Conservation (phyloP, 352 stramenopile genomes). For the Globisporangium acanthophoron region DNA sequence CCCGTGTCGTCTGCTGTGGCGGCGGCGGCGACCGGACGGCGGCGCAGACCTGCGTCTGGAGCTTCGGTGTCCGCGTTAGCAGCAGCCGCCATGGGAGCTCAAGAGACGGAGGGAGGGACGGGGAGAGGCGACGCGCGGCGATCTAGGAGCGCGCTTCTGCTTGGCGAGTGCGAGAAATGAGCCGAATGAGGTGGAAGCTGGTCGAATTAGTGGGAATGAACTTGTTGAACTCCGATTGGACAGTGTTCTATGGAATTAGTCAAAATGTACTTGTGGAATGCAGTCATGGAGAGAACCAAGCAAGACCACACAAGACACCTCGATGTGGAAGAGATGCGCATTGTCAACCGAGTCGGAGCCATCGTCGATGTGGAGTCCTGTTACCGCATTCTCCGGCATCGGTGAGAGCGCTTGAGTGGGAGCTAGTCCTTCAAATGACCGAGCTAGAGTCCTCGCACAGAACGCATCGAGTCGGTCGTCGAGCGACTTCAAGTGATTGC, state of each 20-base stretch:
- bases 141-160: no score
- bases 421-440: not conserved
- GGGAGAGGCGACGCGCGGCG: not conserved
- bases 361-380: not conserved
- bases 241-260: no score
- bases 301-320: no score
- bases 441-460: not conserved
- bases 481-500: not conserved
- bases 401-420: not conserved
- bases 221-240: no score
- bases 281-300: not conserved
- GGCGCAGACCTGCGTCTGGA: slow-evolving; percentile 14
- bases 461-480: not conserved
- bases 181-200: no score
- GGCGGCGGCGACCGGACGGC: slow-evolving; percentile 22
- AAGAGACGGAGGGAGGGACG: not conserved
- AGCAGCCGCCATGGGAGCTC: slow-evolving; percentile 11
- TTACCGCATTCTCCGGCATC: not conserved
- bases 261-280: not conserved
- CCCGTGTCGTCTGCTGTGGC: slow-evolving; percentile 7
- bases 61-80: slow-evolving; percentile 8
- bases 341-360: not conserved
- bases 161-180: no score
- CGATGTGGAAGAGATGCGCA: not conserved
- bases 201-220: no score